These are phyloP conservation scores for Rubia balearica DNA, from an alignment of 305 asterid species.

Conservation along the genomic window DNA sequence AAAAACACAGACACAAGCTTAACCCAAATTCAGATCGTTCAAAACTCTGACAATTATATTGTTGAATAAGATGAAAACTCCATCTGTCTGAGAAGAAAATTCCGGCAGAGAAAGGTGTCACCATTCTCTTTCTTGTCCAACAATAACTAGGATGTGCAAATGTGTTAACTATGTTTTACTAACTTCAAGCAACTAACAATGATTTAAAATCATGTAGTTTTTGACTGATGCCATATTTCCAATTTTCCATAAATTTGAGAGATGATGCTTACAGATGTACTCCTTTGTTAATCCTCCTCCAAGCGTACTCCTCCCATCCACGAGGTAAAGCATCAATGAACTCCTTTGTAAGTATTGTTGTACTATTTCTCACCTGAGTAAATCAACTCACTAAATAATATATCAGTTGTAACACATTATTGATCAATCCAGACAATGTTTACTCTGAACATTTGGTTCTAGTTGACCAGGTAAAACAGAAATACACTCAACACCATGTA, in stretches of 20 bases:
- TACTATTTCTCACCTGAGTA: conserved; percentile 94
- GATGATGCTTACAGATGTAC: conserved; percentile 54
- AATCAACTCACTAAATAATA: conserved; percentile 66
- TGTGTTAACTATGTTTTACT: neutral
- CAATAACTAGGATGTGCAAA: neutral
- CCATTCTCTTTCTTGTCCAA: neutral
- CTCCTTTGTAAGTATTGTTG: conserved; percentile 79
- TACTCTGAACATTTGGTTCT: neutral
- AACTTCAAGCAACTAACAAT: neutral
- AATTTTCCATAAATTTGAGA: conserved; percentile 5
- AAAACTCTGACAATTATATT: too few species aligned
- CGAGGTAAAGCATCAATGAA: conserved; percentile 88
- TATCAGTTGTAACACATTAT: conserved; percentile 43
- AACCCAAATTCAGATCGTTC: too few species aligned
- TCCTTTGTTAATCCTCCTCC: conserved; percentile 95
- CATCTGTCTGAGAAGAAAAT: too few species aligned
- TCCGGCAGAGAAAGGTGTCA: too few species aligned
- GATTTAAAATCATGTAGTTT: neutral
- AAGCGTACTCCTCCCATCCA: conserved; percentile 98
- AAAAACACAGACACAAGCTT: too few species aligned
- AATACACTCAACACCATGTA: neutral
- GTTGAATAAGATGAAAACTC: too few species aligned
- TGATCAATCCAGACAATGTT: conserved; percentile 4
- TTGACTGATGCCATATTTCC: neutral
- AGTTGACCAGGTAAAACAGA: neutral